Conservation (phyloP, 2,329 filamentous ascomycete genomes). For the Trichoderma harzianum region DNA sequence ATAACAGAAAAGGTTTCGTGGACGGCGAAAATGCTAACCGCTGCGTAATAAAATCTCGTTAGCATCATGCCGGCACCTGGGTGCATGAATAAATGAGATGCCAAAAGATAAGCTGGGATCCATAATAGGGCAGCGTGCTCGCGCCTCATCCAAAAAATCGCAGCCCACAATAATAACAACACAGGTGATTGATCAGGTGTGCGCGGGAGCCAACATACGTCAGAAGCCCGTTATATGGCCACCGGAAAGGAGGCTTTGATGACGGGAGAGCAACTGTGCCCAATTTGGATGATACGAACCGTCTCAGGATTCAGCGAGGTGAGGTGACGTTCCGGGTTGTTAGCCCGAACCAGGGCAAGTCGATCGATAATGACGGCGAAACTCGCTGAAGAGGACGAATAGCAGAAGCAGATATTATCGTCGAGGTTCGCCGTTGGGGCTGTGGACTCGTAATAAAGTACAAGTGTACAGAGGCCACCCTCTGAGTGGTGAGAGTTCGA, state of each 20-base stretch:
- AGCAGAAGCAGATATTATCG: neutral
- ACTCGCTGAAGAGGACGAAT: neutral
- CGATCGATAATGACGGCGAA: conserved; percentile 5
- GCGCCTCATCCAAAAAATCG: neutral
- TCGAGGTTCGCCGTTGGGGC: neutral
- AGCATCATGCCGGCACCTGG: conserved; percentile 8
- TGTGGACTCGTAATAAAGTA: neutral
- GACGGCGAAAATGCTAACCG: neutral
- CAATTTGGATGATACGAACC: neutral
- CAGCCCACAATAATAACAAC: conserved; percentile 12
- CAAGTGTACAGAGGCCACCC: neutral
- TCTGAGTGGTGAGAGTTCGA: neutral
- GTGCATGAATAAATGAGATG: neutral
- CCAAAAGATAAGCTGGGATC: conserved; percentile 12
- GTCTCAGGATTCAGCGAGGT: neutral
- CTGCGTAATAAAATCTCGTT: neutral
- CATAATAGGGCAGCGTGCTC: conserved; percentile 16
- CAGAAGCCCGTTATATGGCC: conserved; percentile 6
- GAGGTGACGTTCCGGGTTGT: conserved; percentile 1
- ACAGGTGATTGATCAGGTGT: conserved; percentile 16
- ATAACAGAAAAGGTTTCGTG: neutral
- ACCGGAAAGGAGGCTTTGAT: neutral
- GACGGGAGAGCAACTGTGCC: neutral
- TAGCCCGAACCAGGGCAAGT: neutral
- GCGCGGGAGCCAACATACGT: conserved; percentile 12